phyloP scores from a whole-genome alignment of 2,329 filamentous ascomycete species.

The Sclerotinia nivalis region DNA sequence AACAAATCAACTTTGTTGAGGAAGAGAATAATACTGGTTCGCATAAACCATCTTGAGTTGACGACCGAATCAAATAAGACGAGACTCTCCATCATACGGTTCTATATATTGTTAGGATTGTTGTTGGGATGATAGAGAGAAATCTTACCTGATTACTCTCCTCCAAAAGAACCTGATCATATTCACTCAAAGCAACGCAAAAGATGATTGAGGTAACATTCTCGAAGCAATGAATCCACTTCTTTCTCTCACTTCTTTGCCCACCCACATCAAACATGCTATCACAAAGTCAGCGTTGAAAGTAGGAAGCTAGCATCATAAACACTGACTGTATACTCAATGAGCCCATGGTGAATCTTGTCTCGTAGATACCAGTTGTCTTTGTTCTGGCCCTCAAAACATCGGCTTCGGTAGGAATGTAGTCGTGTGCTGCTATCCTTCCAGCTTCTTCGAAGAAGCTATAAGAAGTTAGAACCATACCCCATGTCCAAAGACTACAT shows the following conservation, averaged over 20 bases:
- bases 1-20: slow-evolving; percentile 99
- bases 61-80: slow-evolving; percentile 97
- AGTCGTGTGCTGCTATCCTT: slow-evolving; percentile 80
- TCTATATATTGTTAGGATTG: slow-evolving; percentile 55
- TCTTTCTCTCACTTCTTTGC: slow-evolving; percentile 95
- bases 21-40: slow-evolving; percentile 97
- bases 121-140: background rate
- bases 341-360: slow-evolving; percentile 96
- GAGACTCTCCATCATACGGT: slow-evolving; percentile 99
- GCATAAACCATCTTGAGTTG: slow-evolving; percentile 98
- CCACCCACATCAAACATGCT: slow-evolving; percentile 99
- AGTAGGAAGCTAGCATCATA: slow-evolving; percentile 1
- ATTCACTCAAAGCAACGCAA: slow-evolving; percentile 96
- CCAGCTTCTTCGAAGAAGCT: slow-evolving; percentile 96
- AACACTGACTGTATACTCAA: slow-evolving; percentile 90
- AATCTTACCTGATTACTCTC: slow-evolving; percentile 87
- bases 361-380: slow-evolving; percentile 99
- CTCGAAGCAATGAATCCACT: slow-evolving; percentile 99
- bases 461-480: slow-evolving; percentile 27
- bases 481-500: background rate
- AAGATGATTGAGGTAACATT: slow-evolving; percentile 99
- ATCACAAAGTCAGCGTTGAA: slow-evolving; percentile 29
- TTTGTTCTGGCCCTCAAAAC: slow-evolving; percentile 95
- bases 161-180: slow-evolving; percentile 94
- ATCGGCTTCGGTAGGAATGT: slow-evolving; percentile 91